phyloP scores from a whole-genome alignment of 495 filamentous ascomycete species.

The Neurospora sp. region DNA sequence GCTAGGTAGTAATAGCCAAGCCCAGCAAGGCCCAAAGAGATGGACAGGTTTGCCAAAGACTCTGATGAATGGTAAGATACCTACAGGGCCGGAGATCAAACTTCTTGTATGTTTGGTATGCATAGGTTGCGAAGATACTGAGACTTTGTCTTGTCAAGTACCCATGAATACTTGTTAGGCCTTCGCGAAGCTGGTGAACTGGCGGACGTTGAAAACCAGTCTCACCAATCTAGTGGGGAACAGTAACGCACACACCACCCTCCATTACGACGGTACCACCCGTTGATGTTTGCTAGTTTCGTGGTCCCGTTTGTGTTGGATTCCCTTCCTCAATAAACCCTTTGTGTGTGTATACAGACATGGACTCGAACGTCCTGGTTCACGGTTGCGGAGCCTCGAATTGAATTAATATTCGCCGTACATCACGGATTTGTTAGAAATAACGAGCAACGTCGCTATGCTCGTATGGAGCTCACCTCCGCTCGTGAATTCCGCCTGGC shows the following conservation, averaged over 20 bases:
- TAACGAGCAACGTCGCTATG: slow-evolving; percentile 14
- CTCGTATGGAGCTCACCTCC: not conserved
- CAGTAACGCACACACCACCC: not conserved
- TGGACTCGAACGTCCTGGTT: slow-evolving; percentile 12
- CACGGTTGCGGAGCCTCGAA: slow-evolving; percentile 15
- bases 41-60: not conserved
- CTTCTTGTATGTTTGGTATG: not conserved
- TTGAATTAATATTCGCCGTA: slow-evolving; percentile 12
- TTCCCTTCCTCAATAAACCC: slow-evolving; percentile 2
- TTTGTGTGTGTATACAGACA: slow-evolving; percentile 1
- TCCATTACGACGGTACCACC: not conserved
- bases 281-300: slow-evolving; percentile 6
- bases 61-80: not conserved
- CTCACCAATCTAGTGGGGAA: not conserved
- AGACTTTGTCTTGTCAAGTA: not conserved
- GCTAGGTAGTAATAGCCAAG: not conserved
- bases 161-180: not conserved
- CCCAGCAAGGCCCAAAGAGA: slow-evolving; percentile 6
- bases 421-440: slow-evolving; percentile 12
- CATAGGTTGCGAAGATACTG: not conserved
- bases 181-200: not conserved
- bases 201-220: not conserved
- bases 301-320: slow-evolving; percentile 7
- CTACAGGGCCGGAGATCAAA: not conserved
- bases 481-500: slow-evolving; percentile 3